These are phyloP conservation scores for Exserohilum turcica DNA, from an alignment of 2,329 filamentous ascomycete species.

Conservation along the genomic window DNA sequence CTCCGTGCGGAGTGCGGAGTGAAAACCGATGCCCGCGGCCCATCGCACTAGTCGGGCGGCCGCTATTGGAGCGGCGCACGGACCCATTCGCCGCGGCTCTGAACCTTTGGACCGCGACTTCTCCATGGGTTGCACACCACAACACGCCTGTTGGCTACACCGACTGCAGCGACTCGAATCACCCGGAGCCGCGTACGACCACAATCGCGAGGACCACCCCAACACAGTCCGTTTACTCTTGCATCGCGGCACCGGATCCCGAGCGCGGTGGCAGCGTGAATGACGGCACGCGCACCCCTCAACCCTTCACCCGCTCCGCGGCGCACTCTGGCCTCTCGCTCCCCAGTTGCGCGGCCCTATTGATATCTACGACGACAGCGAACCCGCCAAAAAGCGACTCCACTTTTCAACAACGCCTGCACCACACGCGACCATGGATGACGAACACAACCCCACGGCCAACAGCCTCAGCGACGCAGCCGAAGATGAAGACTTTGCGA, in stretches of 20 bases:
- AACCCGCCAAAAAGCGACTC: background rate
- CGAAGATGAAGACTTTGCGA: slow-evolving; percentile 32
- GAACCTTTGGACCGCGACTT: slow-evolving; percentile 10
- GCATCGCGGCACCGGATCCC: background rate
- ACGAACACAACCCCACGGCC: slow-evolving; percentile 19
- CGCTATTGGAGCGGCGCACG: slow-evolving; percentile 8
- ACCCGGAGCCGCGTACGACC: background rate
- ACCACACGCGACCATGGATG: slow-evolving; percentile 34
- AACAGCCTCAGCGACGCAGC: slow-evolving; percentile 14
- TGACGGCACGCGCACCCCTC: slow-evolving; percentile 28
- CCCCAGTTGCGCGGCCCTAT: slow-evolving; percentile 7
- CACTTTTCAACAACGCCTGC: slow-evolving; percentile 1
- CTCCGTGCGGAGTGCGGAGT: too few relatives aligned
- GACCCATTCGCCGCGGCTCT: slow-evolving; percentile 13
- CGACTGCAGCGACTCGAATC: slow-evolving; percentile 7
- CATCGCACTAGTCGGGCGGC: background rate
- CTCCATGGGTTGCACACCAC: slow-evolving; percentile 28
- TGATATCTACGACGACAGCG: background rate
- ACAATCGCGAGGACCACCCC: background rate
- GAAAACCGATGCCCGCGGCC: background rate
- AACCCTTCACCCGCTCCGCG: slow-evolving; percentile 19
- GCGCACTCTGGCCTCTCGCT: slow-evolving; percentile 19
- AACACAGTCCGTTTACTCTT: background rate
- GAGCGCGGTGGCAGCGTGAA: slow-evolving; percentile 23
- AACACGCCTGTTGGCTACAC: slow-evolving; percentile 22